These are phyloP conservation scores for Fagopyrum homotropicum DNA, from an alignment of 148 eudicot genomes.

Conservation along the genomic window DNA sequence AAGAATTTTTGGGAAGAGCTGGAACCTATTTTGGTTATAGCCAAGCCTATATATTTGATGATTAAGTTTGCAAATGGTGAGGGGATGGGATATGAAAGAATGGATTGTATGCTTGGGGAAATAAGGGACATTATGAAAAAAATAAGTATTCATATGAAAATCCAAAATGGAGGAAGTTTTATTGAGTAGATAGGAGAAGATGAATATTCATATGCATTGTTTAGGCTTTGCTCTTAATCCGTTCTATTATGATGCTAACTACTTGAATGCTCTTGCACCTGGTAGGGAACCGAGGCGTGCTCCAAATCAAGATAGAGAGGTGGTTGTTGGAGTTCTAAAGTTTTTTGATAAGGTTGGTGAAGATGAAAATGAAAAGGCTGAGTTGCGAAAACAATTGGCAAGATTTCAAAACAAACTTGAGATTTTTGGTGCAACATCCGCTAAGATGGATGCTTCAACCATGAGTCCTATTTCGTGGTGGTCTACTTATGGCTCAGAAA, in stretches of 20 bases:
- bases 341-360: conserved; percentile 18
- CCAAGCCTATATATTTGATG: too few relatives aligned
- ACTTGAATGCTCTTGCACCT: neutral
- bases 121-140: conserved; percentile 12
- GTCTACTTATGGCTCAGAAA: conserved; percentile 13
- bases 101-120: conserved; percentile 27
- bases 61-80: neutral
- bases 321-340: conserved; percentile 7
- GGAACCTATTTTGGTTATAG: neutral
- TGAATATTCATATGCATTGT: conserved; percentile 25
- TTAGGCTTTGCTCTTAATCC: conserved; percentile 16
- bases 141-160: neutral
- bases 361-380: neutral
- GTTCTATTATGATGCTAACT: neutral
- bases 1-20: conserved; percentile 19
- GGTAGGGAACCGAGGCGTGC: conserved; percentile 10
- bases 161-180: conserved; percentile 13
- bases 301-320: conserved; percentile 18
- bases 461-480: conserved; percentile 20
- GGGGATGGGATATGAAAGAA: conserved; percentile 26
- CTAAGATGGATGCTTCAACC: neutral
- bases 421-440: neutral
- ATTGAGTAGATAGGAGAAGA: conserved; percentile 14
- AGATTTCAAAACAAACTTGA: conserved; percentile 15
- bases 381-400: conserved; percentile 18